Evolutionary conservation across 371 early-diverging fungal species (phyloP), one percentile per base, ranked within the genome.

Genomic region (Mucor indicus): DNA sequence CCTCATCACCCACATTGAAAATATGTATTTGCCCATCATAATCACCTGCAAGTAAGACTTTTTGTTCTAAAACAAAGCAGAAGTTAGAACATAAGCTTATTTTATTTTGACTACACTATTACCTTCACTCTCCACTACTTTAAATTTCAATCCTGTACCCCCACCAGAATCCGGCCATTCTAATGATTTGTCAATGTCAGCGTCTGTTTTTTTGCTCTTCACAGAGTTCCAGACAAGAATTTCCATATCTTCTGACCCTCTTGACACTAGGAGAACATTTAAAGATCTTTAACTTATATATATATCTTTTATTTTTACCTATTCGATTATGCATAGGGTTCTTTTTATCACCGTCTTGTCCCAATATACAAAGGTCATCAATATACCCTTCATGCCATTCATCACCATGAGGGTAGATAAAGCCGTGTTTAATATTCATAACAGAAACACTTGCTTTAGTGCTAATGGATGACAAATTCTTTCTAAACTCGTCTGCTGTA

Each of bases 311-410:
- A 25, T 23, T 29, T 23, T 31, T 53, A 57, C 58, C 46, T 12
- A 60, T 50, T n/a, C 35, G 36, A 17, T 55, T 51, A 12, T 51
- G 38, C 16, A 64, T 29, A 41, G 19, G 20, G 31, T 53, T 29
- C 0, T 41, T n/a, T 3, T 20, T 17, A 6, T 53, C 31, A 7
- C 51, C 48, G 20, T 62, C 55, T 37, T 68, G 66, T 6, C 67
- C 69, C 1, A 72, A 9, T 12, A 69, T 57, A 39, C 47, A 55
- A 11, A 83, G 59, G 50, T 79, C 83, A 47, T 83, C 83, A 4
- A 83, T 54, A 38, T 79, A 63, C 1, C 79, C 79, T 30, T 72
- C 78, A 54, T 83, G 83, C 80, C 80, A 83, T 47, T 80, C 83
- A 32, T 71, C 65, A 4, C 79, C 76, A 17, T 49, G 45, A 42